Conservation (phyloP, 352 stramenopile species). For the Pythium aquatile region DNA sequence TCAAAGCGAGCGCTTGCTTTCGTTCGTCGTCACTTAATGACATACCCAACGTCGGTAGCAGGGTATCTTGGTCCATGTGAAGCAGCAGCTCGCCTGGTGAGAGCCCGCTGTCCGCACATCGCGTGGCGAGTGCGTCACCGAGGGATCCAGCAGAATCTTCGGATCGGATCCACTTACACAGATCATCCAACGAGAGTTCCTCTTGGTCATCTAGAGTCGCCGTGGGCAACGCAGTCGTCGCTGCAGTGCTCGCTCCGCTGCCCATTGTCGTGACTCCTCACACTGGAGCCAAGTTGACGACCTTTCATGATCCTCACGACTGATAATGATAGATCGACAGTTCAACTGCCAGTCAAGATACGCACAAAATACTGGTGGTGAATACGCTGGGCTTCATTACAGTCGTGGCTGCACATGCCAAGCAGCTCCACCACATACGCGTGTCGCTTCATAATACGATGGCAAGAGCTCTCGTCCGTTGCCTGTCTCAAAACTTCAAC, state of each 20-base stretch:
- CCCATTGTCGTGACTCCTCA: slow-evolving; percentile 18
- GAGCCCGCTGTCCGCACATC: slow-evolving; percentile 25
- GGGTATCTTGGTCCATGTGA: slow-evolving; percentile 36
- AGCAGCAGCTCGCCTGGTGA: slow-evolving; percentile 28
- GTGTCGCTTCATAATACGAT: no score
- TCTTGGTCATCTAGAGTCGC: slow-evolving; percentile 15
- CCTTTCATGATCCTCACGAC: background rate
- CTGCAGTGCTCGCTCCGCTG: slow-evolving; percentile 26
- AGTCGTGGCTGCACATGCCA: no score
- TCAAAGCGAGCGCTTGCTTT: slow-evolving; percentile 20
- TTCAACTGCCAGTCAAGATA: background rate
- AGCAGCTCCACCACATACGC: no score
- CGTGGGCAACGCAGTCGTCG: background rate
- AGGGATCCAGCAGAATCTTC: slow-evolving; percentile 14
- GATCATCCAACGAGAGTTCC: slow-evolving; percentile 25
- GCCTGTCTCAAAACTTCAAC: no score
- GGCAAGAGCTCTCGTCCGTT: background rate
- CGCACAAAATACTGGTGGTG: no score
- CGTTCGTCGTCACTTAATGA: slow-evolving; percentile 9
- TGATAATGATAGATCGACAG: background rate
- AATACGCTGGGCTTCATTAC: no score
- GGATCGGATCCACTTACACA: slow-evolving; percentile 36
- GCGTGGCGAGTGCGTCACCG: slow-evolving; percentile 8
- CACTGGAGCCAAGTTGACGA: background rate
- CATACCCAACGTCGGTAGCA: slow-evolving; percentile 22